Base-by-base conservation (phyloP, 352 stramenopile species). In the Halophytophthora batemanensis region DNA sequence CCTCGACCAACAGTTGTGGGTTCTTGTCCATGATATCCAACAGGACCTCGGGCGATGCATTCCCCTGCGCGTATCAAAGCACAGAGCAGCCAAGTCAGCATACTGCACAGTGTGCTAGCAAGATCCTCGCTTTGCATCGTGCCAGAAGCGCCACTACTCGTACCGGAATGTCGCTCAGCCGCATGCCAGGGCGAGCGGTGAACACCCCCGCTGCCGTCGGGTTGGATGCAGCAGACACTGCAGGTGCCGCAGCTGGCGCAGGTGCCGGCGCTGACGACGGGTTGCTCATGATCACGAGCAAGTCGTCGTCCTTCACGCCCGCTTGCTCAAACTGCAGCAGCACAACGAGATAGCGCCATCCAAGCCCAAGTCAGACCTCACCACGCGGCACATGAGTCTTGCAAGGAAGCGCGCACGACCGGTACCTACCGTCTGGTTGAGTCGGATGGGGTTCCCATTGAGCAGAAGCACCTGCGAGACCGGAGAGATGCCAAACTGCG, bases 11-110 rank as follows among this genome's bases (percentile, higher is more conserved):
- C 28, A 95, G 59, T 5, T 87, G 65, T 0, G 82, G 79, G 50
- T 93, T 95, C 59, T 88, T 83, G 5, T 89, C 76, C 54, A 93
- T 85, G 41, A 93, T 93, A 5, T 90, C 81, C 14, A 95, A 70
- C 43, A 93, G 69, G 19, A 86, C 38, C 53, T 95, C 82, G 6
- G 84, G 74, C 8, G 82, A 82, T 12, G 79, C 76, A 56, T 88
- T 74, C 14, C 48, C 71, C 62, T 71, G 39, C 35, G 10, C 35
- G 6, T 5, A 38, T n/a, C 21, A 15, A 18, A 45, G 6, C 23
- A 33, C 36, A 45, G 17, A 40, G 17, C 49, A 18, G 64, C 46
- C 74, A 84, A 19, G 1, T 41, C 22, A 10, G 37, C n/a, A 45
- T 19, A 6, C 23, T 1, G n/a, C 12, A n/a, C 14, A 19, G 1